Base-by-base conservation (phyloP, 208 protist species). In the Acanthamoeba lenticulata region DNA sequence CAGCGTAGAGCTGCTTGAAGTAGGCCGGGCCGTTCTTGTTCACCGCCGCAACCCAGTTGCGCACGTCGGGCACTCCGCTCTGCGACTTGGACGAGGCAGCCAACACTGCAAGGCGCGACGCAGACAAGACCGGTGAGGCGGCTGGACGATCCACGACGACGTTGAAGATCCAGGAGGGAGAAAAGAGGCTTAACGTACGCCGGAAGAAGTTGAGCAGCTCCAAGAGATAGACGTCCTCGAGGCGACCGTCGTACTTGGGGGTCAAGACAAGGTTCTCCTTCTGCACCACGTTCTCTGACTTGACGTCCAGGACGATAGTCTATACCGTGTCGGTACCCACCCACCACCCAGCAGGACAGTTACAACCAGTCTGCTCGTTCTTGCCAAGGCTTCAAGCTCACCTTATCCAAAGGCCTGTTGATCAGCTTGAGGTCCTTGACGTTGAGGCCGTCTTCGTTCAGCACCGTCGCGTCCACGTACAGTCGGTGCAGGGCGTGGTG, bases 131-230 rank as follows among this genome's bases (percentile, higher is more conserved):
- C 24, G 55, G 52, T 60, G 52, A 74, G 32, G 27, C 3, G n/a
- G n/a, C n/a, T n/a, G n/a, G n/a, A n/a, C n/a, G n/a, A n/a, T n/a
- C n/a, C 29, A 44, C 9, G 36, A 4, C 2, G 9, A 44, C 0
- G 5, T 77, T 6, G 3, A 27, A 6, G 6, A 6, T 19, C 19
- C n/a, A 40, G 65, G 65, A 29, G 65, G 17, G 34, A 17, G 34
- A 9, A 27, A 21, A 57, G 49, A 57, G 9, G 24, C 1, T n/a
- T n/a, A n/a, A n/a, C 67, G 36, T 77, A 77, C 67, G 67, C 36
- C 67, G 67, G 67, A 77, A 77, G 67, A 77, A 77, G 36, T 77
- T 77, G 67, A 77, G 67, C 67, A 77, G 19, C 36, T 77, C 67
- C 34, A 77, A 44, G 36, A 77, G 67, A 32, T 77, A 77, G 32